Percentiles rank a stretch among this genome's conserved stretches.
Evolutionary conservation across 2,329 filamentous ascomycete genomes (phyloP).

Genomic region (Colletotrichum horii): DNA sequence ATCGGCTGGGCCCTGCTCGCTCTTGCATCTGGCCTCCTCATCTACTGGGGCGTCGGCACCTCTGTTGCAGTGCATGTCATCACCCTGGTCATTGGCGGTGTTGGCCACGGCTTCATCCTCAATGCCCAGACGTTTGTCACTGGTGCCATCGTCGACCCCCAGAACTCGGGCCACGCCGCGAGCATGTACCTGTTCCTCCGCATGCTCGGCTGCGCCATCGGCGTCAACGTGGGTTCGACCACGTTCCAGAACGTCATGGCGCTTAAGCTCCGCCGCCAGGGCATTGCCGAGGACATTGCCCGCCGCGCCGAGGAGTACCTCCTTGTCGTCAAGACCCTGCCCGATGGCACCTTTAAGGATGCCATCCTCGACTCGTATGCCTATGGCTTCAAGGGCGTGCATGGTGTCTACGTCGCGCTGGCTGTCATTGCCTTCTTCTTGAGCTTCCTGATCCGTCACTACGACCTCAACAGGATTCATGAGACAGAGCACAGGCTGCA

Average conservation of each 20-base stretch:
- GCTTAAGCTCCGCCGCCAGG: conserved; percentile 17
- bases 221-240: conserved; percentile 24
- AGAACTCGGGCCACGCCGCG: conserved; percentile 23
- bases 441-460: conserved; percentile 19
- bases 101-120: conserved; percentile 25
- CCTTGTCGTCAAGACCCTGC: conserved; percentile 8
- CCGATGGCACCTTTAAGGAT: conserved; percentile 19
- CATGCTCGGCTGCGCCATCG: conserved; percentile 23
- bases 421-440: conserved; percentile 12
- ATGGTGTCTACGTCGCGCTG: conserved; percentile 16
- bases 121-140: conserved; percentile 28
- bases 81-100: conserved; percentile 20
- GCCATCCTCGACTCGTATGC: conserved; percentile 12
- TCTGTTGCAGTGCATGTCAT: conserved; percentile 19
- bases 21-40: conserved; percentile 20
- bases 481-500: conserved; percentile 18
- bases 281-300: conserved; percentile 17
- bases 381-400: conserved; percentile 19
- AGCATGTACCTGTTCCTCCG: conserved; percentile 25
- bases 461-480: conserved; percentile 16
- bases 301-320: conserved; percentile 17
- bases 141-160: conserved; percentile 19
- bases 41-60: conserved; percentile 19
- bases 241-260: conserved; percentile 27
- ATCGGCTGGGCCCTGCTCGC: conserved; percentile 35